These are phyloP conservation scores for Tricholomella constricta DNA, from an alignment of 768 basidiomycete species.

Conservation along the genomic window DNA sequence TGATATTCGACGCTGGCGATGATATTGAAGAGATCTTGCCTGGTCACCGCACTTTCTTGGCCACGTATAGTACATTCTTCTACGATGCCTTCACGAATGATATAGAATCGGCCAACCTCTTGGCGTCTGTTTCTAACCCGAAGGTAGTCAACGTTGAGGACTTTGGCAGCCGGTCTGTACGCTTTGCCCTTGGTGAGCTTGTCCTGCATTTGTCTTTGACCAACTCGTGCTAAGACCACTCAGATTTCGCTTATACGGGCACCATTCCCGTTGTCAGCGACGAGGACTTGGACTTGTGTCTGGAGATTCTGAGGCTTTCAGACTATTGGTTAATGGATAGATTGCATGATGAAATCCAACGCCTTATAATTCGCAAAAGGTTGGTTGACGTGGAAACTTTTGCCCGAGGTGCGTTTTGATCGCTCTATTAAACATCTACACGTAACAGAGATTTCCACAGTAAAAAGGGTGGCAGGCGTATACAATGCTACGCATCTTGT, in stretches of 20 bases:
- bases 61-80: slow-evolving; percentile 35
- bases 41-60: slow-evolving; percentile 43
- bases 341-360: slow-evolving; percentile 28
- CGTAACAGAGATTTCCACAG: too few species aligned
- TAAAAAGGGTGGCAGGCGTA: slow-evolving; percentile 15
- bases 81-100: slow-evolving; percentile 27
- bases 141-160: slow-evolving; percentile 8
- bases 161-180: slow-evolving; percentile 24
- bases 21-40: slow-evolving; percentile 25
- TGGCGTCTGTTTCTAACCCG: slow-evolving; percentile 9
- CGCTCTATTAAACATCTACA: too few species aligned
- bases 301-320: slow-evolving; percentile 31
- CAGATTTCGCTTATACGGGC: slow-evolving; percentile 38
- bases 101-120: slow-evolving; percentile 20
- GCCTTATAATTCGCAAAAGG: slow-evolving; percentile 24
- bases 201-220: background rate
- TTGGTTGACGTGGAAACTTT: slow-evolving; percentile 30
- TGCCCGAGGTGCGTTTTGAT: slow-evolving; percentile 18
- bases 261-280: background rate
- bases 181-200: slow-evolving; percentile 29
- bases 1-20: slow-evolving; percentile 31
- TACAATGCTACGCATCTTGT: slow-evolving; percentile 13
- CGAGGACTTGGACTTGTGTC: slow-evolving; percentile 17
- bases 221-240: background rate
- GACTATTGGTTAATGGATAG: slow-evolving; percentile 26